A percentile compares a stretch with the other conserved stretches of the same genome.
Conservation (phyloP, 2,329 filamentous ascomycete species). For the Phyllosticta capitalensis region DNA sequence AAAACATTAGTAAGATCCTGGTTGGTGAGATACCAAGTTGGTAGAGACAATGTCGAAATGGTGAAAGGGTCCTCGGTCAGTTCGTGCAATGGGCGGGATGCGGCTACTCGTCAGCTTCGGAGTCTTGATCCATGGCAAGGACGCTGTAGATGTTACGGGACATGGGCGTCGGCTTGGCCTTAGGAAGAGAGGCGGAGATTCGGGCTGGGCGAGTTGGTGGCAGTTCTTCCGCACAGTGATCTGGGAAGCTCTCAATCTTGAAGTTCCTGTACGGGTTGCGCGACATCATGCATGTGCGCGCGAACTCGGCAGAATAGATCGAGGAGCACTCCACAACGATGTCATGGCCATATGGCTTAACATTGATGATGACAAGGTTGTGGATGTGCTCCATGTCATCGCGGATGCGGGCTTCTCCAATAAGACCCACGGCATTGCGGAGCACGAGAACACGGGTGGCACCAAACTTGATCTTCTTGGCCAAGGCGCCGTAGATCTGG, state of each 20-base stretch:
- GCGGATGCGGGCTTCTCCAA: slow-evolving; percentile 57
- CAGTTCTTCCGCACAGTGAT: slow-evolving; percentile 53
- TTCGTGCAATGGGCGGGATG: background rate
- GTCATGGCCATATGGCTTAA: slow-evolving; percentile 46
- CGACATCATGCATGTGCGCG: slow-evolving; percentile 67
- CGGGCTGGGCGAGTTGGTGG: background rate
- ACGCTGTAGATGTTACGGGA: background rate
- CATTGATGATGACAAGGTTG: slow-evolving; percentile 60
- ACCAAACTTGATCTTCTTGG: slow-evolving; percentile 53
- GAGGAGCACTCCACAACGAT: slow-evolving; percentile 69
- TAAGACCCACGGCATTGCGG: slow-evolving; percentile 11
- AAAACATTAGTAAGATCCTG: background rate
- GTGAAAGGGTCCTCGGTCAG: background rate
- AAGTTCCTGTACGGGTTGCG: slow-evolving; percentile 57
- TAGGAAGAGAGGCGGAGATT: background rate
- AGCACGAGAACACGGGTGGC: slow-evolving; percentile 54
- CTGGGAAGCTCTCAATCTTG: slow-evolving; percentile 60
- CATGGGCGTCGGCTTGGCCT: background rate
- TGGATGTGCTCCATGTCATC: slow-evolving; percentile 76
- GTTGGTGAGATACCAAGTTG: background rate
- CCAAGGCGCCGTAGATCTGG: slow-evolving; percentile 52
- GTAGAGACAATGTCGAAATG: background rate
- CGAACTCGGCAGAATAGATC: slow-evolving; percentile 64
- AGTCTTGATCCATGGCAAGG: background rate
- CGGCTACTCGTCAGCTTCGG: background rate